Evolutionary conservation across 2,329 filamentous ascomycete species (phyloP).

Genomic region (Pseudocercospora fuligena): DNA sequence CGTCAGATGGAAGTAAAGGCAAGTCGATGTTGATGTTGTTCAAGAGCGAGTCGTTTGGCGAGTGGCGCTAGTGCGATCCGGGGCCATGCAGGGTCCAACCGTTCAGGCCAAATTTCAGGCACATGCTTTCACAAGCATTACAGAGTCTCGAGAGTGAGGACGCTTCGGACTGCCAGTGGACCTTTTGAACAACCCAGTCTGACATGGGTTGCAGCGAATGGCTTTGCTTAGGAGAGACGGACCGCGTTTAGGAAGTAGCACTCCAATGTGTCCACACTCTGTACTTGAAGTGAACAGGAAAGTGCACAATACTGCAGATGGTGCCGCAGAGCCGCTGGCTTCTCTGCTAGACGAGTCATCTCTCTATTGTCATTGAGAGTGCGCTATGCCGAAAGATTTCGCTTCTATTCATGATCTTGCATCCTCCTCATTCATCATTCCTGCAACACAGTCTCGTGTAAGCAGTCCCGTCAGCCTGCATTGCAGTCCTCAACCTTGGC

Average conservation of each 20-base stretch:
- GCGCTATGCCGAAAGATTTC: not conserved
- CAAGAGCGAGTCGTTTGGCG: not conserved
- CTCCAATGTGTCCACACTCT: too few species aligned
- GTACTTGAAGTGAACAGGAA: not conserved
- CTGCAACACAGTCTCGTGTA: not conserved
- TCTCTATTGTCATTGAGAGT: not conserved
- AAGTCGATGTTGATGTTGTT: not conserved
- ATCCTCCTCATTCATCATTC: slow-evolving; percentile 9
- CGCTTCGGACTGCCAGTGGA: too few species aligned
- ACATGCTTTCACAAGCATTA: too few species aligned
- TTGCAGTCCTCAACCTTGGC: not conserved
- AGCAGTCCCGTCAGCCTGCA: not conserved
- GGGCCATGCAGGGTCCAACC: not conserved
- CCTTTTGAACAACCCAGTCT: too few species aligned
- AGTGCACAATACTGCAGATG: not conserved
- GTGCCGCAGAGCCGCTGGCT: not conserved
- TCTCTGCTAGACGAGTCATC: not conserved
- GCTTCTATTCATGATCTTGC: not conserved
- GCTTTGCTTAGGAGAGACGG: too few species aligned
- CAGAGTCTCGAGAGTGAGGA: too few species aligned
- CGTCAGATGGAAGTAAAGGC: not conserved
- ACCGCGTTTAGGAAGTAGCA: too few species aligned
- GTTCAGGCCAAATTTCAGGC: not conserved
- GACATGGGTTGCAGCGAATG: too few species aligned
- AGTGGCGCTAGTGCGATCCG: not conserved